Evolutionary conservation across 2,329 filamentous ascomycete genomes (phyloP).

Genomic region (Hirsutella rhossiliensis): DNA sequence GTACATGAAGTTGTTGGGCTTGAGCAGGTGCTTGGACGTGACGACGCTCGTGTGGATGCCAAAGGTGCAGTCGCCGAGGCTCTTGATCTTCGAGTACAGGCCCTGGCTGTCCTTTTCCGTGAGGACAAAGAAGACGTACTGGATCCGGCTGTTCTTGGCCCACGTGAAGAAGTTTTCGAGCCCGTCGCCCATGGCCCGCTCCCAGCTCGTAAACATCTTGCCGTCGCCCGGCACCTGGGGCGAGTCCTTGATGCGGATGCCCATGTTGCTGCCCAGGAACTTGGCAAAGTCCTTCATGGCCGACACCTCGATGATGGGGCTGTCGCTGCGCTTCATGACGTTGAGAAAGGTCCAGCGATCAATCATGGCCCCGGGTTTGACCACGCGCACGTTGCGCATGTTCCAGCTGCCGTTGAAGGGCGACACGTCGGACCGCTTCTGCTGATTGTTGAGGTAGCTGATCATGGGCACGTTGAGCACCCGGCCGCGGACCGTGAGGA

Average conservation of each 20-base stretch:
- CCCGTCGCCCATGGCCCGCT: constrained; percentile 3
- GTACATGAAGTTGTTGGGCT: constrained; percentile 29
- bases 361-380: constrained; percentile 32
- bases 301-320: constrained; percentile 7
- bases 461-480: constrained; percentile 51
- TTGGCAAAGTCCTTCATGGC: constrained; percentile 21
- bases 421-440: constrained; percentile 10
- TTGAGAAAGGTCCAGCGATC: constrained; percentile 38
- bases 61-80: constrained; percentile 48
- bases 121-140: constrained; percentile 51
- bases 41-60: constrained; percentile 62
- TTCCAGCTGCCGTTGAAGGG: constrained; percentile 56
- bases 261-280: constrained; percentile 23
- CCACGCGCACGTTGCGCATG: constrained; percentile 45
- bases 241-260: constrained; percentile 23
- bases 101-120: constrained; percentile 33
- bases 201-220: constrained; percentile 3
- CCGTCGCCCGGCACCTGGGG: constrained; percentile 6
- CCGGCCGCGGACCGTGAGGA: constrained; percentile 64
- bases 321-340: constrained; percentile 11
- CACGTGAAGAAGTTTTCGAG: constrained; percentile 20
- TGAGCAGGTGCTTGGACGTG: constrained; percentile 24
- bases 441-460: constrained; percentile 34
- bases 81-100: constrained; percentile 57
- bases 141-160: constrained; percentile 18